Evolutionary conservation across 139 green algal genomes (phyloP).

Genomic region (Coelastrella sp.): DNA sequence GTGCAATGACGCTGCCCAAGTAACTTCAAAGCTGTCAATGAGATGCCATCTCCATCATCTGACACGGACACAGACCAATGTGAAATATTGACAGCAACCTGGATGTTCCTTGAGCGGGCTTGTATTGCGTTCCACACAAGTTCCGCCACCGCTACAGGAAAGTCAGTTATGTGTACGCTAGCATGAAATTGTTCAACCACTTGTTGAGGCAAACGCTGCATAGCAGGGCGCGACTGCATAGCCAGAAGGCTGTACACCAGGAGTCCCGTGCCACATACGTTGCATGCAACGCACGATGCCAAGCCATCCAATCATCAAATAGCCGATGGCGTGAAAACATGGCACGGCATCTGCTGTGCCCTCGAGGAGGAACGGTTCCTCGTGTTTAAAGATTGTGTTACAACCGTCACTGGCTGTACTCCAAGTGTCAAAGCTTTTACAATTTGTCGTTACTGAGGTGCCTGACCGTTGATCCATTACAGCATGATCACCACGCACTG

Average conservation of each 20-base stretch:
- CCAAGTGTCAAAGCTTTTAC: too few species aligned
- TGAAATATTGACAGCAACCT: neutral
- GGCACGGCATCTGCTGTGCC: too few species aligned
- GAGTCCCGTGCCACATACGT: too few species aligned
- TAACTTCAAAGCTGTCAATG: neutral
- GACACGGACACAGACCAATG: neutral
- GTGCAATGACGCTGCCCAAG: slow-evolving; percentile 10
- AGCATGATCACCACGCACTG: neutral
- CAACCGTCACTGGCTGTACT: neutral
- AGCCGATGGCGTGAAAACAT: too few species aligned
- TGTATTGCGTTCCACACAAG: slow-evolving; percentile 26
- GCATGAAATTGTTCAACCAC: neutral
- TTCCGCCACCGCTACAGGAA: neutral
- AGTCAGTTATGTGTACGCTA: neutral
- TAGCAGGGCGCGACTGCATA: too few species aligned
- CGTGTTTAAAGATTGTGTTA: slow-evolving; percentile 7
- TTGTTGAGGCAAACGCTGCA: slow-evolving; percentile 5
- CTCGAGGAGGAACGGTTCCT: too few species aligned
- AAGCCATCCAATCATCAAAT: too few species aligned
- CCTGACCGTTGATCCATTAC: too few species aligned
- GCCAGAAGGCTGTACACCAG: too few species aligned
- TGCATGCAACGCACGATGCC: too few species aligned
- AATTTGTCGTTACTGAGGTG: too few species aligned
- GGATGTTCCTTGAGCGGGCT: neutral
- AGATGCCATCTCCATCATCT: slow-evolving; percentile 33